Conservation (phyloP, 768 basidiomycete species). For the Kwoniella sp. region DNA sequence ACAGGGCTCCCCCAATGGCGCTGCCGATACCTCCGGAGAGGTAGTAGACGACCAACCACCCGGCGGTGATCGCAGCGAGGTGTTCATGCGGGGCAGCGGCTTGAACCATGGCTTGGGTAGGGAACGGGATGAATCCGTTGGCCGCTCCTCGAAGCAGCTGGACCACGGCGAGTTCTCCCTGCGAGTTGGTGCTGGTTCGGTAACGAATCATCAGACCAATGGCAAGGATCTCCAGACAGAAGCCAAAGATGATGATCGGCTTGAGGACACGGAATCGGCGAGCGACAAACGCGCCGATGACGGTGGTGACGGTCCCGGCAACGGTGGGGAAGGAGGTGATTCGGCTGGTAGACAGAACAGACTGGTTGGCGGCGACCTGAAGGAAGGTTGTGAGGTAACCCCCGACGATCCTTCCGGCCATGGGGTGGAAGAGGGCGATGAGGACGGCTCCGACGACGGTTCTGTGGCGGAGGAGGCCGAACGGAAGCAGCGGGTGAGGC, state of each 20-base stretch:
- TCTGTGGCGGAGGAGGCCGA: conserved; percentile 39
- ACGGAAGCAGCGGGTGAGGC: conserved; percentile 45
- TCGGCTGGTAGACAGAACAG: conserved; percentile 20
- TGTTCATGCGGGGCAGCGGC: conserved; percentile 31
- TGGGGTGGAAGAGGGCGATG: conserved; percentile 44
- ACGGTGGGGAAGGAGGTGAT: conserved; percentile 23
- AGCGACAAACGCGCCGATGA: conserved; percentile 29
- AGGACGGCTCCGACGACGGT: conserved; percentile 42
- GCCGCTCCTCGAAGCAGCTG: conserved; percentile 38
- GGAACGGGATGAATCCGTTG: conserved; percentile 43
- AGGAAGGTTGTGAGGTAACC: conserved; percentile 32
- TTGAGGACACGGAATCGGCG: conserved; percentile 41
- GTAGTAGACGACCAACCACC: conserved; percentile 42
- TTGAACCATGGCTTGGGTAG: conserved; percentile 35
- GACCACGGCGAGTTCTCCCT: conserved; percentile 40
- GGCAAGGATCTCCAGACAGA: conserved; percentile 35
- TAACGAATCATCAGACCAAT: conserved; percentile 47
- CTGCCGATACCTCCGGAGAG: conserved; percentile 39
- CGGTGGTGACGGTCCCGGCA: conserved; percentile 26
- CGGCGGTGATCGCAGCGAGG: conserved; percentile 37
- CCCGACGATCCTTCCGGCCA: conserved; percentile 30
- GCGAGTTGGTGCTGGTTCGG: conserved; percentile 26
- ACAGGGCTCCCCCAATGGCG: conserved; percentile 46
- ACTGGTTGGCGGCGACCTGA: conserved; percentile 34
- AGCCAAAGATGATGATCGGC: conserved; percentile 45